Evolutionary conservation across 495 filamentous ascomycete species (phyloP).

Genomic region (Cercophora newfieldiana): DNA sequence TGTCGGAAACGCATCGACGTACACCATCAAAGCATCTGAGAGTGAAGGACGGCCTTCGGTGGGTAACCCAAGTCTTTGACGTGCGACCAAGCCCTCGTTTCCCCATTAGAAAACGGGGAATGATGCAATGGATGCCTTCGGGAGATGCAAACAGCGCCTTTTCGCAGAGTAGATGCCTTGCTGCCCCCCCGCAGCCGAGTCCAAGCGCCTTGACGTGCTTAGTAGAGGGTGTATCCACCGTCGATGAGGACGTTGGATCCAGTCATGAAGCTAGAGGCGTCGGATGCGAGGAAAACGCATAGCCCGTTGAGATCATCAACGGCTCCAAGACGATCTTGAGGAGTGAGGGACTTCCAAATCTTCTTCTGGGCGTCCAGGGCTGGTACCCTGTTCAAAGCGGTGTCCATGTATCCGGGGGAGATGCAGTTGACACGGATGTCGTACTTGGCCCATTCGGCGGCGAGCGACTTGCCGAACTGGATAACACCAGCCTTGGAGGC

Average conservation of each 20-base stretch:
- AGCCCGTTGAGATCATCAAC: slow-evolving; percentile 78
- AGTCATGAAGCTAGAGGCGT: slow-evolving; percentile 75
- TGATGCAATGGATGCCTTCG: too few relatives aligned
- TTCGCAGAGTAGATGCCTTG: too few relatives aligned
- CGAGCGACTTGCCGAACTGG: slow-evolving; percentile 72
- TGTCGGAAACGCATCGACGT: too few relatives aligned
- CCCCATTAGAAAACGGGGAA: too few relatives aligned
- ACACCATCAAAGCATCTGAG: too few relatives aligned
- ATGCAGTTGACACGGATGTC: slow-evolving; percentile 76
- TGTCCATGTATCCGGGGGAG: slow-evolving; percentile 81
- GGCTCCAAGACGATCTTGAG: slow-evolving; percentile 68
- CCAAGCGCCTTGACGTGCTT: slow-evolving; percentile 17
- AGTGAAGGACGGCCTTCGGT: too few relatives aligned
- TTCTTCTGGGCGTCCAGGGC: slow-evolving; percentile 74
- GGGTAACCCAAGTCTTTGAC: too few relatives aligned
- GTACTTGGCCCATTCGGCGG: slow-evolving; percentile 77
- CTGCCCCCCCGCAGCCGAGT: not conserved
- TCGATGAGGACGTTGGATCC: slow-evolving; percentile 76
- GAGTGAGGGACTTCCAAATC: slow-evolving; percentile 75
- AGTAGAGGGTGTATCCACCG: slow-evolving; percentile 57
- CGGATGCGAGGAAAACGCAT: slow-evolving; percentile 74
- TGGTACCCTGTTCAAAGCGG: slow-evolving; percentile 69
- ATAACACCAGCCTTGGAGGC: slow-evolving; percentile 79
- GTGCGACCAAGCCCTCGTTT: too few relatives aligned
- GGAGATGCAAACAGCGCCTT: too few relatives aligned